Conservation (phyloP, 2,329 filamentous ascomycete species). For the Achaetomium macrosporum region DNA sequence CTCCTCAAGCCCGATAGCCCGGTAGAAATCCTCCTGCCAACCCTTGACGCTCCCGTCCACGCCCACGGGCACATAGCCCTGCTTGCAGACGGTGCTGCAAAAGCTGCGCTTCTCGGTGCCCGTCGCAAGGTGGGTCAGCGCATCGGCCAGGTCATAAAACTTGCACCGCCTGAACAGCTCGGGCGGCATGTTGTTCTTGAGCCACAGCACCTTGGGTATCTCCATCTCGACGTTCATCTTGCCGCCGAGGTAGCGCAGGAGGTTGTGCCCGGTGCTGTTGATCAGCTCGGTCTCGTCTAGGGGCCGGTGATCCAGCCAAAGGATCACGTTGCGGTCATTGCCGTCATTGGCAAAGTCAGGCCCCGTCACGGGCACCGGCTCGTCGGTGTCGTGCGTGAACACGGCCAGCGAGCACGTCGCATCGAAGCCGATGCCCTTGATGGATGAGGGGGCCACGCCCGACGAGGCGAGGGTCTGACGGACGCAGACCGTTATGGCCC, state of each 20-base stretch:
- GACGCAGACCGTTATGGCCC: constrained; percentile 84
- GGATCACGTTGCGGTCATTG: constrained; percentile 87
- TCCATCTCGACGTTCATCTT: constrained; percentile 99
- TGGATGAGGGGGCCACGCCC: constrained; percentile 65
- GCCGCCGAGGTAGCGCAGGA: constrained; percentile 92
- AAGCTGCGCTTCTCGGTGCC: constrained; percentile 88
- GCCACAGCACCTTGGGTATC: constrained; percentile 95
- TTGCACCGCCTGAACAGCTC: constrained; percentile 89
- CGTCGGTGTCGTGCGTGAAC: constrained; percentile 81
- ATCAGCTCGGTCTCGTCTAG: constrained; percentile 87
- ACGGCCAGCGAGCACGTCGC: constrained; percentile 97
- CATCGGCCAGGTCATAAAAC: constrained; percentile 93
- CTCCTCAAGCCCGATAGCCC: constrained; percentile 78
- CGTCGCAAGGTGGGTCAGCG: constrained; percentile 88
- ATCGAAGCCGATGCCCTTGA: constrained; percentile 93
- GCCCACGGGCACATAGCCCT: constrained; percentile 93
- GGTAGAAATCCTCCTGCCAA: constrained; percentile 94
- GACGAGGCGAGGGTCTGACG: constrained; percentile 77
- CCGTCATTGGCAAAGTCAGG: constrained; percentile 75
- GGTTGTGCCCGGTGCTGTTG: constrained; percentile 85
- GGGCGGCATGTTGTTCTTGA: constrained; percentile 96
- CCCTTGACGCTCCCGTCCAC: constrained; percentile 96
- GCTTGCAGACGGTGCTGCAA: constrained; percentile 95
- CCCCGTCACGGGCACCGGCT: constrained; percentile 84
- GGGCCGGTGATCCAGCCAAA: constrained; percentile 95